Base-by-base conservation (phyloP, 805 yeast genomes). In the Lachancea meyersii region DNA sequence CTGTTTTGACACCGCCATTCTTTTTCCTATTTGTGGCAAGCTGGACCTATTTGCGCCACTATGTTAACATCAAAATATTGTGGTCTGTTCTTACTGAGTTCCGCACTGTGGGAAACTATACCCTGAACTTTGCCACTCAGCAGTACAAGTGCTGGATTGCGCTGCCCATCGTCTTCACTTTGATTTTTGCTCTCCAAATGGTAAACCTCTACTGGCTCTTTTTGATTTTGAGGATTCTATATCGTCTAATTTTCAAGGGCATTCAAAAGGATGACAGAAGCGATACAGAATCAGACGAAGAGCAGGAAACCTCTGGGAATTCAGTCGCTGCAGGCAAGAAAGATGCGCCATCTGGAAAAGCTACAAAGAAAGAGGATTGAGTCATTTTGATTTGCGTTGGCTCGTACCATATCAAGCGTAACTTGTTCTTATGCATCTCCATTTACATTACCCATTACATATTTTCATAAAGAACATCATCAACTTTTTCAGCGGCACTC, bases 61-160 rank as follows among this genome's bases (percentile, higher is more conserved):
- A 77, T 60, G 63, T 88, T 52, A 93, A 89, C 64, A 55, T 91
- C 47, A 77, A 71, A 55, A 85, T 93, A 48, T 72, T 93, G 53
- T 84, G 85, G 82, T 83, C 95, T 1, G 80, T 86, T 14, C 67
- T 83, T 42, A 88, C 96, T 16, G 95, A 88, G 64, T 93, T 86
- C 68, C 76, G 72, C 51, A 77, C 94, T 1, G 87, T 86, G 19
- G 98, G 98, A 31, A 80, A 81, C 43, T 88, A 72, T 65, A 75
- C 73, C 44, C 71, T 93, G 53, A 79, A 87, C 70, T 93, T 86
- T 79, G 85, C 75, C 10, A 80, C 93, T 23, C 91, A 89, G 64
- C 96, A 93, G 64, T 93, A 91, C 70, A 93, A 93, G 67, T 93
- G 97, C 67, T 87, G 87, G 83, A 86, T 93, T 51, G 82, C 97